These are phyloP conservation scores for Abrus precatorius DNA, from an alignment of 306 rosid genomes.

Conservation along the genomic window DNA sequence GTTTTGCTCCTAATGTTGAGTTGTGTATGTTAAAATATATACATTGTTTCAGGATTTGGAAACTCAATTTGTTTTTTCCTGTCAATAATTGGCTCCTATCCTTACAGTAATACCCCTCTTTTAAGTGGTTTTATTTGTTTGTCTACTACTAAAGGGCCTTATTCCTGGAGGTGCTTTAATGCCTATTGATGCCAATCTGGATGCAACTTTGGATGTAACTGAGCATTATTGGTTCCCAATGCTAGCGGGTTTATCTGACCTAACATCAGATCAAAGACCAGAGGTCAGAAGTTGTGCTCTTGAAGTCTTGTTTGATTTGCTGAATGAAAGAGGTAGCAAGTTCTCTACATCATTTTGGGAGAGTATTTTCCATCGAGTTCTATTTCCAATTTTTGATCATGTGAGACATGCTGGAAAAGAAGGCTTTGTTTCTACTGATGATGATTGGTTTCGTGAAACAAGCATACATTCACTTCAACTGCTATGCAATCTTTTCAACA, in stretches of 20 bases:
- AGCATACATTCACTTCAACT: conserved; percentile 97
- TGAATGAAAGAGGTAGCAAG: conserved; percentile 97
- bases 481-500: conserved; percentile 98
- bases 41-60: conserved; percentile 30
- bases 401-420: conserved; percentile 97
- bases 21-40: conserved; percentile 17
- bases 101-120: neutral
- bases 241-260: conserved; percentile 99
- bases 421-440: conserved; percentile 70
- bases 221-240: conserved; percentile 99
- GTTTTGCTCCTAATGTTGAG: conserved; percentile 27
- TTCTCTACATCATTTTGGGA: conserved; percentile 95
- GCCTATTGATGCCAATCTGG: conserved; percentile 76
- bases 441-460: conserved; percentile 91
- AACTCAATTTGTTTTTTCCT: conserved; percentile 5
- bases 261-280: conserved; percentile 93
- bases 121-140: conserved; percentile 44
- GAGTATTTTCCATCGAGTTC: conserved; percentile 94
- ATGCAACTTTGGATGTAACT: conserved; percentile 78
- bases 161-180: conserved; percentile 95
- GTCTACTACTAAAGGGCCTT: conserved; percentile 72
- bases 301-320: conserved; percentile 97
- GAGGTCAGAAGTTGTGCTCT: conserved; percentile 99
- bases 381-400: conserved; percentile 99
- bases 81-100: conserved; percentile 10